These are phyloP conservation scores for Sphagnum tenellum DNA, from an alignment of 225 moss, liverwort and hornwort species.

Conservation along the genomic window DNA sequence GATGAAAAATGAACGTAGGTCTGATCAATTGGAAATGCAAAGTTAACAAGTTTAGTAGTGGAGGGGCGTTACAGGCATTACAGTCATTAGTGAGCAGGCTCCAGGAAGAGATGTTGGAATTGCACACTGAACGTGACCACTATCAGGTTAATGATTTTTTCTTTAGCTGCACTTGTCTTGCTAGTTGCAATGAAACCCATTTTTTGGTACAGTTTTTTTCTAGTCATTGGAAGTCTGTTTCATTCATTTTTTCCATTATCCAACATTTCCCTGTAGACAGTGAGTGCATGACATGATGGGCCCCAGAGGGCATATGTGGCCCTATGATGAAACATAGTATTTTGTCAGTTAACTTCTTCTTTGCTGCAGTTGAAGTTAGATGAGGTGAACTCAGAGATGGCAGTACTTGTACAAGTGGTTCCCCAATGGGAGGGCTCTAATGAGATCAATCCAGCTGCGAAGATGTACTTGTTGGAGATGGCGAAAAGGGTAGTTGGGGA, in stretches of 20 bases:
- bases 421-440: slow-evolving; percentile 60
- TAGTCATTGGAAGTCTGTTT: not conserved
- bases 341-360: not conserved
- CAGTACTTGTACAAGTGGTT: slow-evolving; percentile 44
- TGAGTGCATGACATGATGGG: too few species aligned
- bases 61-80: slow-evolving; percentile 24
- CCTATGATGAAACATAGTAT: too few species aligned
- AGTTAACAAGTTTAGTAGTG: not conserved
- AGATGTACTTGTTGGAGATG: slow-evolving; percentile 56
- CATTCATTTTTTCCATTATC: too few species aligned
- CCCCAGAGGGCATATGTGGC: too few species aligned
- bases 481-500: slow-evolving; percentile 41
- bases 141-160: slow-evolving; percentile 39
- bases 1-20: too few species aligned
- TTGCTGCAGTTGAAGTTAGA: slow-evolving; percentile 53
- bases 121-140: slow-evolving; percentile 53
- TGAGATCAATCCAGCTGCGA: slow-evolving; percentile 30
- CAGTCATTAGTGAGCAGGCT: slow-evolving; percentile 52
- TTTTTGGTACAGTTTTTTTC: not conserved
- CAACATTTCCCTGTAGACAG: too few species aligned
- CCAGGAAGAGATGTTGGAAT: slow-evolving; percentile 67
- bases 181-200: too few species aligned
- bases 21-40: too few species aligned
- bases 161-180: not conserved
- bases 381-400: slow-evolving; percentile 63